Evolutionary conservation across 2,329 filamentous ascomycete species (phyloP), one percentile per base, ranked within the genome.

Genomic region (Mariannaea sp.): DNA sequence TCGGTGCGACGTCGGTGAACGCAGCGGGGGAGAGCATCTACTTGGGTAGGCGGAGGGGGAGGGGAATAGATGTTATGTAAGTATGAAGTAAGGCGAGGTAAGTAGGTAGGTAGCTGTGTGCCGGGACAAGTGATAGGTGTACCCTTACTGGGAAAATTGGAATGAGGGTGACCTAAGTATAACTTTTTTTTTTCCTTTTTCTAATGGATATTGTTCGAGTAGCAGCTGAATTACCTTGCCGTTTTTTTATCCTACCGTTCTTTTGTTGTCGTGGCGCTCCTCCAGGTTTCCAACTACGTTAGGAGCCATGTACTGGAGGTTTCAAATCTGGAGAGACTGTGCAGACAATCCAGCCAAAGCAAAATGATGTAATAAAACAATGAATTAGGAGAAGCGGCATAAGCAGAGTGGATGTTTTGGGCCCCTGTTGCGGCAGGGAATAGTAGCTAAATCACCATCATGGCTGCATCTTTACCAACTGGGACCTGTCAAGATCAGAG

Each of bases 1-100:
- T 45, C 19, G 40, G 51, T 49, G 45, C 45, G 45, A 44, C 45
- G 45, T 54, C 51, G 51, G 45, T 54, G 51, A 54, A n/a, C n/a
- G 49, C 29, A 52, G 35, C 27, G 47, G 51, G 42, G 39, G n/a
- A n/a, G n/a, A n/a, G n/a, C n/a, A 40, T 19, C 41, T 40, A 29
- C 14, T 24, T 16, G 32, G 42, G 27, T 16, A 38, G 27, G n/a
- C n/a, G n/a, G n/a, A n/a, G 41, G 24, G 24, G 33, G 38, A 30
- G 30, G 27, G 38, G 35, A 43, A 22, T 17, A 35, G 24, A 16
- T 36, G 8, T 16, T 38, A 10, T 19, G 24, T n/a, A 22, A n/a
- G 22, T 39, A n/a, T 5, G 16, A 33, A n/a, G 9, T 33, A 29
- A 20, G 14, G 7, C 12, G 24, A 13, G 19, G 30, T 7, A 32